phyloP scores from a whole-genome alignment of 768 basidiomycete species.

The Suillus alpinus region DNA sequence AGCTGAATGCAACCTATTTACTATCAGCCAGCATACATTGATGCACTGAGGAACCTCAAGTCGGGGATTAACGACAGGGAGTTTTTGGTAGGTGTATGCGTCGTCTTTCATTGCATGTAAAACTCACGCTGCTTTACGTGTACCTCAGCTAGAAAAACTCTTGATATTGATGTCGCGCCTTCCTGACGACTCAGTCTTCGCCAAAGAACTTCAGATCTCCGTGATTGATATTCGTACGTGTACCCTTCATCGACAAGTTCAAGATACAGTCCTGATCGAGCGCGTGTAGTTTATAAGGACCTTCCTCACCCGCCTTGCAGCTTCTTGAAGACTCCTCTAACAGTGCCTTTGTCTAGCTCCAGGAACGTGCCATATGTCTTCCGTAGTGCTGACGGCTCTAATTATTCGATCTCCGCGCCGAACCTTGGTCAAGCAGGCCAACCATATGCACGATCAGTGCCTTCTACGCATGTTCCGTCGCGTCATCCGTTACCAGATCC shows the following conservation, averaged over 20 bases:
- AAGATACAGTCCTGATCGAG: neutral
- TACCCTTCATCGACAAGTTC: neutral
- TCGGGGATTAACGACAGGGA: constrained; percentile 56
- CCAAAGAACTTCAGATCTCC: constrained; percentile 42
- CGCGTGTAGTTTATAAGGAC: constrained; percentile 65
- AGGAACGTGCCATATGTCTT: constrained; percentile 44
- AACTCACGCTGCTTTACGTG: constrained; percentile 8
- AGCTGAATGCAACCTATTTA: neutral
- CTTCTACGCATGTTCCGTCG: constrained; percentile 43
- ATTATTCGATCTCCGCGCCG: constrained; percentile 55
- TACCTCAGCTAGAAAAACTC: constrained; percentile 58
- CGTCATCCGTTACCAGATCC: constrained; percentile 57
- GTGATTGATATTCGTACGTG: constrained; percentile 59
- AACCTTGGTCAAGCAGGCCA: constrained; percentile 56
- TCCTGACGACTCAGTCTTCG: constrained; percentile 26
- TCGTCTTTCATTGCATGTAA: neutral
- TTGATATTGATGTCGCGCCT: constrained; percentile 59
- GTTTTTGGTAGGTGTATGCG: constrained; percentile 45
- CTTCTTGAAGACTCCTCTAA: neutral
- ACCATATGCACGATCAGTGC: constrained; percentile 69
- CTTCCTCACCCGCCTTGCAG: constrained; percentile 69
- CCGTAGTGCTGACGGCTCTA: constrained; percentile 58
- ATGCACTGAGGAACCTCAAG: constrained; percentile 44
- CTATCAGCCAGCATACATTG: constrained; percentile 45
- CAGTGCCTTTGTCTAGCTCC: neutral